Evolutionary conservation across 2,329 filamentous ascomycete species (phyloP), one percentile per base, ranked within the genome.

Genomic region (Fusarium guadeloupense): DNA sequence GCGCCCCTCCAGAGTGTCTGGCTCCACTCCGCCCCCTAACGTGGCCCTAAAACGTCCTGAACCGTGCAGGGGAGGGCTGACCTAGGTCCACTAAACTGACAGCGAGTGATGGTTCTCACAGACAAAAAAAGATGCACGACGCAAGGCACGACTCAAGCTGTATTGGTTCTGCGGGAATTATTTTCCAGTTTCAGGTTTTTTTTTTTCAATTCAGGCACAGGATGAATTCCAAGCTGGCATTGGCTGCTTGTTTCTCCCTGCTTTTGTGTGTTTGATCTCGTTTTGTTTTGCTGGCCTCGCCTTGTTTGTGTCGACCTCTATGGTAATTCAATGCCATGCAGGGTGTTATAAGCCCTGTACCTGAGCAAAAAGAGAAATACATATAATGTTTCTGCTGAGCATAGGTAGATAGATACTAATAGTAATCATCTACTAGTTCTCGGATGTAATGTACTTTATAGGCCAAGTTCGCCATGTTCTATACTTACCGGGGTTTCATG

Each of bases 81-180:
- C 25, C 34, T 33, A 25, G 35, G 16, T 13, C 21, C 37, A 26
- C 17, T 34, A 30, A 13, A 40, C 30, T 26, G 39, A 58, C 9
- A 25, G 43, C 16, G 33, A 40, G 46, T 33, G 28, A 42, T 9
- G 17, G 26, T 28, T 19, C 25, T 30, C 45, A 16, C 43, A 21
- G 39, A 21, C 33, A 44, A 31, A 43, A 21, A 39, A 33, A 49
- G 50, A 25, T 31, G 49, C 33, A 52, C 35, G 43, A 58, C 59
- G 39, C 52, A 62, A 63, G 59, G 59, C 53, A 62, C 59, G 48
- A 62, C 48, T 64, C 54, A 40, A 59, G 58, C 28, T 43, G 59
- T 54, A 63, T 63, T 63, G 59, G 59, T 35, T 55, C 40, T 63
- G 54, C 59, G 54, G 59, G 59, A 55, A 60, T 60, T 63, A 46